Base-by-base conservation (phyloP, 208 protist genomes). In the Endotrypanum monterogeii region DNA sequence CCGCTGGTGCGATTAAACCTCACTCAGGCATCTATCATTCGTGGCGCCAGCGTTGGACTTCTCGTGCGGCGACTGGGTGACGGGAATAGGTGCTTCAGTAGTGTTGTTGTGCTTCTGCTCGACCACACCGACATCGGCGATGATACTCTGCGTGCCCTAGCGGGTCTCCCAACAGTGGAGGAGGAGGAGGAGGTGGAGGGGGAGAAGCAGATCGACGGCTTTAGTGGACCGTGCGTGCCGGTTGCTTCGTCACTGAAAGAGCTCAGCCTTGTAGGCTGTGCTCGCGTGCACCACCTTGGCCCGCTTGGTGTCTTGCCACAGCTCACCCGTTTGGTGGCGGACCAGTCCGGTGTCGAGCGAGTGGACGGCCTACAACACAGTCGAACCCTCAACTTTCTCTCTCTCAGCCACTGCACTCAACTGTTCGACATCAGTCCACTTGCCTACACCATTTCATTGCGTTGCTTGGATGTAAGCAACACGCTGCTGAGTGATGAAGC, bases 281-380 rank as follows among this genome's bases (percentile, higher is more conserved):
- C 30, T 30, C 61, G 52, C 52, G 55, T 80, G 69, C 75, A 66
- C 54, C 61, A 71, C 60, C 75, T 80, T 12, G 75, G 75, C 54
- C 62, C 75, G 8, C 75, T 80, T 6, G 75, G 75, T 25, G 39
- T 58, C 9, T 55, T 80, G 52, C 75, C 75, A 51, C 75, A 80
- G 61, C 69, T 80, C 51, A 41, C 28, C 11, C 58, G 62, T 14
- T 30, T 80, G 8, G 46, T 71, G 28, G 75, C 69, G 9, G 69
- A 74, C 69, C 52, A 67, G 23, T 55, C 73, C 44, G 54, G 39
- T 16, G 71, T 63, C 52, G 68, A 66, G 46, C 61, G 44, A 41
- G 44, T 83, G 16, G 68, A 76, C 30, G 79, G 79, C 37, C 70
- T 83, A 20, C 39, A 79, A 56, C 58, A 61, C 65, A 75, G 73